A percentile compares a stretch with the other conserved stretches of the same genome.
These are phyloP conservation scores for Litchi chinensis DNA, from an alignment of 345 rosid genomes.

Conservation along the genomic window DNA sequence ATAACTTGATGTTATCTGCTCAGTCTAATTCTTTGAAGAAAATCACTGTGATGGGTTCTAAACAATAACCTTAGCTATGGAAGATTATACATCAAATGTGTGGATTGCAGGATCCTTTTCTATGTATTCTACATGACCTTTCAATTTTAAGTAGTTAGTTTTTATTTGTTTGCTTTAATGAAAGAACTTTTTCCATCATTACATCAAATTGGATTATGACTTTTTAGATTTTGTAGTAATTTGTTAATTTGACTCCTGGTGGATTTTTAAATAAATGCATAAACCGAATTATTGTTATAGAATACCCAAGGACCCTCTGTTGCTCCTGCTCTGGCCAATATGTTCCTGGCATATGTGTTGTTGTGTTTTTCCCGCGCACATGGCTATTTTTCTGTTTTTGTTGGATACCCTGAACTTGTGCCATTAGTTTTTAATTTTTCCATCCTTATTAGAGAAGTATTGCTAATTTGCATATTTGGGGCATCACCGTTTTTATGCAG, in stretches of 20 bases:
- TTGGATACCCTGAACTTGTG: not conserved
- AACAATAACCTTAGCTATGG: not conserved
- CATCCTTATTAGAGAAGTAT: not conserved
- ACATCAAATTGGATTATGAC: not conserved
- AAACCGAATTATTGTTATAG: not conserved
- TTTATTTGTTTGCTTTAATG: constrained; percentile 6
- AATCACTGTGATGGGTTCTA: not conserved
- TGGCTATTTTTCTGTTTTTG: not conserved
- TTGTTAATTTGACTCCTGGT: not conserved
- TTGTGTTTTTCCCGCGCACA: not conserved
- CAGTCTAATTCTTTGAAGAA: not conserved
- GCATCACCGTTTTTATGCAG: not conserved
- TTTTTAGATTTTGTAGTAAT: constrained; percentile 11
- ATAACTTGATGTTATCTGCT: not conserved
- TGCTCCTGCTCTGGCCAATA: not conserved
- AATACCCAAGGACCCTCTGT: not conserved
- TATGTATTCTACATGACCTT: not conserved
- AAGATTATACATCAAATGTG: constrained; percentile 1
- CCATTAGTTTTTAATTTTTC: not conserved
- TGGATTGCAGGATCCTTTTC: not conserved
- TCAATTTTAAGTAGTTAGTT: constrained; percentile 1
- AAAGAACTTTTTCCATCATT: not conserved
- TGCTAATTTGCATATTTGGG: not conserved
- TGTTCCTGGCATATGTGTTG: not conserved
- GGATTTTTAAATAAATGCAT: not conserved